A percentile compares a stretch with the other conserved stretches of the same genome.
phyloP scores from a whole-genome alignment of 441 rosid species.

The Caryocar brasiliense region DNA sequence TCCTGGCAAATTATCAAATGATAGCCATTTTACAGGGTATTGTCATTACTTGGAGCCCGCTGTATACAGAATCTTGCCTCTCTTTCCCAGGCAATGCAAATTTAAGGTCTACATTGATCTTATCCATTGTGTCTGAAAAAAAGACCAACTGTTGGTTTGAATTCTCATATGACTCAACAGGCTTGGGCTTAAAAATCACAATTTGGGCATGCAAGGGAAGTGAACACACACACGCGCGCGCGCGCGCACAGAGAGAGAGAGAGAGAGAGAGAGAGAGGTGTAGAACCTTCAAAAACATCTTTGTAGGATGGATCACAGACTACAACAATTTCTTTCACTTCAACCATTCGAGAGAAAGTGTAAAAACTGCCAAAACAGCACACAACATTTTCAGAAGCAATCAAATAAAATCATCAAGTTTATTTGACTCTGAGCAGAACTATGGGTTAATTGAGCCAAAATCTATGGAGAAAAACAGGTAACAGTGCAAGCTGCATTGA shows the following conservation, averaged over 20 bases:
- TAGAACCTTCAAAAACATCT: slow-evolving; percentile 75
- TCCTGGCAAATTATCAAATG: too few species aligned
- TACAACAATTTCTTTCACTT: slow-evolving; percentile 83
- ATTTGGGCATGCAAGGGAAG: neutral
- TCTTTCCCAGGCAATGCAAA: slow-evolving; percentile 88
- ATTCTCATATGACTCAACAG: neutral
- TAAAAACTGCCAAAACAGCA: slow-evolving; percentile 46
- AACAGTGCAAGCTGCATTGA: neutral
- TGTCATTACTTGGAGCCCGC: slow-evolving; percentile 96
- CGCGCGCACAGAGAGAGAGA: neutral
- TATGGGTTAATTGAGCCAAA: neutral
- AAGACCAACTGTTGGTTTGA: slow-evolving; percentile 1
- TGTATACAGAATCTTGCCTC: slow-evolving; percentile 88
- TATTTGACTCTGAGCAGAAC: neutral
- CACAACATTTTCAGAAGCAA: neutral
- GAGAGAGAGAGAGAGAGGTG: slow-evolving; percentile 10
- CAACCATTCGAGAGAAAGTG: slow-evolving; percentile 61
- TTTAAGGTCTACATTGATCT: slow-evolving; percentile 48
- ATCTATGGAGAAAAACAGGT: neutral
- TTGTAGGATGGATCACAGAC: slow-evolving; percentile 88
- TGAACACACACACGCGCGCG: neutral
- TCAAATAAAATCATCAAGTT: neutral
- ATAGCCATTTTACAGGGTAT: too few species aligned
- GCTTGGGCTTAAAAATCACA: neutral
- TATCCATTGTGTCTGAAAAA: slow-evolving; percentile 44